Evolutionary conservation across 139 green algal species (phyloP).

Genomic region (Pseudopediastrum boryanum): DNA sequence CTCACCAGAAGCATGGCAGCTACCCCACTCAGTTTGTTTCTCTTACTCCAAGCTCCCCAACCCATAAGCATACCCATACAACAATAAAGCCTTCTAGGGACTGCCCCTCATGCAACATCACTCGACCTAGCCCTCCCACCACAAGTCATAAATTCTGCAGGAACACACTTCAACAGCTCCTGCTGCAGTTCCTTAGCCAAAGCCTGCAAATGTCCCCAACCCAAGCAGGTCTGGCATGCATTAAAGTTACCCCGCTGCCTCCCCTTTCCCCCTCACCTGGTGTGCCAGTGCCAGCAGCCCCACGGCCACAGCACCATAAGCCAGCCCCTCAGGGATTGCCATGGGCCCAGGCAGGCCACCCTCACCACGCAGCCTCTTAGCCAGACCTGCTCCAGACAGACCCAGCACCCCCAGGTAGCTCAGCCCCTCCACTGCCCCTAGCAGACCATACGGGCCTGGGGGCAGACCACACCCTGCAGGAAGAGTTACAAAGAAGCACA

Average conservation of each 20-base stretch:
- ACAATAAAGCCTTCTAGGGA: too few species aligned
- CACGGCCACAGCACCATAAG: conserved; percentile 28
- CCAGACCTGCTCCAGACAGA: conserved; percentile 20
- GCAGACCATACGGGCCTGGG: conserved; percentile 31
- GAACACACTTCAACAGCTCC: background rate
- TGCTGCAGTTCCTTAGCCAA: background rate
- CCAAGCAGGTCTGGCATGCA: background rate
- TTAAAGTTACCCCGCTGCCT: background rate
- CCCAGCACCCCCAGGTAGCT: conserved; percentile 35
- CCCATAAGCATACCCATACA: too few species aligned
- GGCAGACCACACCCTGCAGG: conserved; percentile 33
- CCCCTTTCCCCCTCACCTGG: conserved; percentile 28
- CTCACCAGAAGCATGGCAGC: too few species aligned
- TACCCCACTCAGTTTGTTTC: too few species aligned
- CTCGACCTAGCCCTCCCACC: background rate
- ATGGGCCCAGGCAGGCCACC: conserved; percentile 2
- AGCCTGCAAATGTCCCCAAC: background rate
- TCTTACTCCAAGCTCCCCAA: too few species aligned
- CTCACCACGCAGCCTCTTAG: conserved; percentile 7
- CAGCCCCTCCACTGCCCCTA: conserved; percentile 28
- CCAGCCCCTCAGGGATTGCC: conserved; percentile 19
- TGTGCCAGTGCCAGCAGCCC: conserved; percentile 21
- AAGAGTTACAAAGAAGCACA: too few species aligned
- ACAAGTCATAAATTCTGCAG: background rate
- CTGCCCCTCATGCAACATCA: too few species aligned